Base-by-base conservation (phyloP, 139 green algal species). In the Trebouxia sp. region DNA sequence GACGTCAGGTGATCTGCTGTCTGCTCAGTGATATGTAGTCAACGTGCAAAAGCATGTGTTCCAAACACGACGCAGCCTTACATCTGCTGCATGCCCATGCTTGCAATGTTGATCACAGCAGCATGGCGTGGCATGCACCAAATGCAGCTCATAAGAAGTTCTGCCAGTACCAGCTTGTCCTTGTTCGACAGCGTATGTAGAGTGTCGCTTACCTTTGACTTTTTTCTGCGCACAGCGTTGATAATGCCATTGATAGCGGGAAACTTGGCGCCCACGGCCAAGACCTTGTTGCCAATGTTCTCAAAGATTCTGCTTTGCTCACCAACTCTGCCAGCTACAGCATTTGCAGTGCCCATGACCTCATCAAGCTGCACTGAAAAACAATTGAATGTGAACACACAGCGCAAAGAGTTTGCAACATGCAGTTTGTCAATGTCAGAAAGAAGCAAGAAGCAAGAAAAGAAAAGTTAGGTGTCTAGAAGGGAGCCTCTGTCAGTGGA, bases 211-310 rank as follows among this genome's bases (percentile, higher is more conserved):
- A 91, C 87, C 83, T 92, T 94, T 14, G 77, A 62, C 67, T 88
- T 92, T 83, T 97, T 97, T 12, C 95, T 87, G 6, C 91, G 85
- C 37, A 98, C 96, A 20, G 92, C 91, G 45, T 92, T 94, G 17
- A 98, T 80, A 38, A 98, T 80, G 0, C 91, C 90, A 78, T 95
- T 95, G 35, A 98, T 87, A 9, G 95, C 91, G 1, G 95, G 95
- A 78, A 97, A 98, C 35, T 86, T 88, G 24, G 84, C 75, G 9
- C 88, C 92, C 11, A 98, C 77, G 10, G 35, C 69, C n/a, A 50
- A 45, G 55, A 97, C 79, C 75, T 93, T 93, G 76, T 78, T 79
- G 53, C 72, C 83, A 15, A 92, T 84, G 50, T 83, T 87, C 39
- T 87, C 85, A 62, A 95, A 90, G 6, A 93, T 56, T 15, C 55